Evolutionary conservation across 441 rosid genomes (phyloP), one percentile per base, ranked within the genome.

Genomic region (Adansonia gregorii): DNA sequence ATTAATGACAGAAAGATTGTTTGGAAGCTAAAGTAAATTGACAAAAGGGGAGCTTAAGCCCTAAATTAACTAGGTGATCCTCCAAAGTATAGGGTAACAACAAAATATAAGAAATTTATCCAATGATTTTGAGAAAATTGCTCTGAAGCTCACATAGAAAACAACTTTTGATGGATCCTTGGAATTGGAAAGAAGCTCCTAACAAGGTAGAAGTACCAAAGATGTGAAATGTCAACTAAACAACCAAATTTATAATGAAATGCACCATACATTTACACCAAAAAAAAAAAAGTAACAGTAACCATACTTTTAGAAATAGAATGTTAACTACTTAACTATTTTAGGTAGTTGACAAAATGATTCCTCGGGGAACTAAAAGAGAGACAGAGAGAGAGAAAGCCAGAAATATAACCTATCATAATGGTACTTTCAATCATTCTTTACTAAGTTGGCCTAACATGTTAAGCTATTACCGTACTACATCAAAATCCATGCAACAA

Each of bases 241-340:
- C 24, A 68, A 20, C 60, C 20, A 6, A 52, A 68, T 39, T 45
- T 22, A 22, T 46, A 11, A 46, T 11, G 41, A 6, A 46, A 64
- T 15, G 68, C 45, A 64, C 4, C 68, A 31, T 63, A 31, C 45
- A 64, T 27, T 27, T 9, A n/a, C 35, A 19, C 17, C 8, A 45
- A 19, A 22, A 68, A n/a, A 35, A 15, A 43, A 10, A 10, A 17
- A 66, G 11, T 20, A 46, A 7, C 19, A 17, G 22, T 48, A 22
- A 68, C n/a, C 12, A 14, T 68, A 22, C 41, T 68, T 46, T 11
- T 48, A 68, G 41, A 48, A 54, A 11, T 68, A 68, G 41, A 68
- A 68, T 22, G 55, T 67, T 67, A 46, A 67, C 5, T 46, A 20
- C 17, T 67, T 67, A 19, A 46, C 17, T 22, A 48, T 20, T 12